Evolutionary conservation across 2,329 filamentous ascomycete species (phyloP), one percentile per base, ranked within the genome.

Genomic region (Verticillium longisporum): DNA sequence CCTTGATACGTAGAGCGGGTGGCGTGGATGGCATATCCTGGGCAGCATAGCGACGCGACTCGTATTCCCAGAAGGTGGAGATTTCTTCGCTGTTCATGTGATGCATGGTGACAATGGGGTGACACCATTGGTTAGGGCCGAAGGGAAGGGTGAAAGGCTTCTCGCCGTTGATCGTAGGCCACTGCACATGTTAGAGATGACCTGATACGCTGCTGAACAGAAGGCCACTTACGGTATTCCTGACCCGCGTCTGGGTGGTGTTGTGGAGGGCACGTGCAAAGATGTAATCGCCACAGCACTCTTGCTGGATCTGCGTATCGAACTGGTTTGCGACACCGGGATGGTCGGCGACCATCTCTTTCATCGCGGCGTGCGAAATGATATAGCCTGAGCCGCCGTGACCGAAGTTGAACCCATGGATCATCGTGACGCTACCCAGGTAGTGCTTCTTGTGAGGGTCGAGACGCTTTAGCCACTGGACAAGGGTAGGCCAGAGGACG

Each of bases 331-430:
- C 80, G 9, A 84, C 68, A 4, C 75, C 75, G 2, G 72, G 70
- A 36, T 75, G 72, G 3, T 72, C 75, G 1, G 75, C 73, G 38
- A 84, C 77, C 26, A 74, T 68, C 36, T 72, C 72, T 56, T 77
- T 69, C 77, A 88, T 81, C 3, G 83, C 78, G 1, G 77, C 79
- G 37, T 79, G 73, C 32, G 81, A 84, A 34, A 86, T 65, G 32
- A 82, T 65, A 61, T 83, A 84, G 1, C 84, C 84, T 56, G 79
- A 83, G 1, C 83, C 83, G 4, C 83, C 83, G 64, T 86, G 83
- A 1, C 74, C 83, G 62, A 86, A 86, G 6, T 71, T 66, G 54
- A 78, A 73, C 31, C 69, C 69, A 18, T 71, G 68, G 41, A 82
- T 66, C 56, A 77, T 73, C 9, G 79, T 76, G 6, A 78, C 71